A percentile compares a stretch with the other conserved stretches of the same genome.
Evolutionary conservation across 768 basidiomycete species (phyloP).

Genomic region (Solioccasus polychromus): DNA sequence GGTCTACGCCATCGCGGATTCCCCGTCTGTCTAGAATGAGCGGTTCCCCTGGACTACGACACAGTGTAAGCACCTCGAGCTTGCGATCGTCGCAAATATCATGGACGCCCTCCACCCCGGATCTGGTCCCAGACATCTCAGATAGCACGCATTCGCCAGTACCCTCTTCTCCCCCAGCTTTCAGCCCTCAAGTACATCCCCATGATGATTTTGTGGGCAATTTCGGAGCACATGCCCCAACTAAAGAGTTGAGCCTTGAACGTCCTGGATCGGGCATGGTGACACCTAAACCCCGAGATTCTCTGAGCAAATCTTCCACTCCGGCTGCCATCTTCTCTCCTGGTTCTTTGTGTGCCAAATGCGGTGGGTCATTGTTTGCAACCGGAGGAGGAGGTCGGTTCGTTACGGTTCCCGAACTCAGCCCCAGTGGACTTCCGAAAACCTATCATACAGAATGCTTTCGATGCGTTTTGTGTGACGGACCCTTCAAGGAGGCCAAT

Average conservation of each 20-base stretch:
- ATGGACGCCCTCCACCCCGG: conserved; percentile 51
- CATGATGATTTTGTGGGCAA: conserved; percentile 11
- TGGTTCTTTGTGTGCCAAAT: conserved; percentile 57
- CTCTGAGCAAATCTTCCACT: conserved; percentile 24
- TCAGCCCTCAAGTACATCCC: conserved; percentile 30
- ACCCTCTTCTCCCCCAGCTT: conserved; percentile 48
- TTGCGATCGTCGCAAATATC: conserved; percentile 25
- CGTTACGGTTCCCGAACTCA: conserved; percentile 63
- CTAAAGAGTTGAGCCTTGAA: conserved; percentile 7
- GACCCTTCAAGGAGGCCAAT: conserved; percentile 57
- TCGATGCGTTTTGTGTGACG: conserved; percentile 63
- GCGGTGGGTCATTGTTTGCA: conserved; percentile 55
- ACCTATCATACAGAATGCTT: conserved; percentile 78
- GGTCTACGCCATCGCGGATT: conserved; percentile 25
- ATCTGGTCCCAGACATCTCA: conserved; percentile 58
- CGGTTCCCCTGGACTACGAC: conserved; percentile 28
- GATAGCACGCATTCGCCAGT: conserved; percentile 56
- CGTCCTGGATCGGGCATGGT: conserved; percentile 22
- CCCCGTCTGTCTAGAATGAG: conserved; percentile 24
- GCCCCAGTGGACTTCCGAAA: conserved; percentile 41
- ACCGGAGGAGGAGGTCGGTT: conserved; percentile 58
- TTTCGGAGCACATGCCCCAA: conserved; percentile 6
- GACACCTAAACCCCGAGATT: conserved; percentile 28
- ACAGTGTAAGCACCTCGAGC: conserved; percentile 28
- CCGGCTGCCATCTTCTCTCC: conserved; percentile 33